Evolutionary conservation across 441 rosid species (phyloP).

Genomic region (Capsella rubella): DNA sequence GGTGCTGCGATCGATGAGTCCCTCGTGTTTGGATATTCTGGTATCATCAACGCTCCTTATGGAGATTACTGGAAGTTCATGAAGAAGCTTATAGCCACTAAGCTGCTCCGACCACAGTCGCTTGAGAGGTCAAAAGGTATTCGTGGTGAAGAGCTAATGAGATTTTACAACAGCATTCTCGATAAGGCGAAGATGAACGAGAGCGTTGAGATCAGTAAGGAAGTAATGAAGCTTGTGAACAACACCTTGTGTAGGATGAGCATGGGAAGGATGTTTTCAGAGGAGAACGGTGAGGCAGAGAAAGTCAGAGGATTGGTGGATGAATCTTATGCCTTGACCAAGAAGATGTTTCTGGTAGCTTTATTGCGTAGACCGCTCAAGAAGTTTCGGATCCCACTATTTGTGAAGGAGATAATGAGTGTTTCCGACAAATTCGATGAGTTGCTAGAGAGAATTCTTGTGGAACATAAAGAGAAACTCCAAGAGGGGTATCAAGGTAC

Average conservation of each 20-base stretch:
- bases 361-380: not conserved
- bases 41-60: not conserved
- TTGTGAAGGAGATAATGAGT: not conserved
- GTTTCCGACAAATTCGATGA: not conserved
- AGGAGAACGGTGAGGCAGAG: slow-evolving; percentile 2
- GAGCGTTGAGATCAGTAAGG: not conserved
- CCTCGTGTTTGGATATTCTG: not conserved
- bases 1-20: not conserved
- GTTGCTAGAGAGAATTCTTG: not conserved
- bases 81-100: not conserved
- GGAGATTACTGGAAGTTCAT: slow-evolving; percentile 7
- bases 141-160: not conserved
- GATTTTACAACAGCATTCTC: not conserved
- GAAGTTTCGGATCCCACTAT: not conserved
- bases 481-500: not conserved
- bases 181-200: not conserved
- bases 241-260: slow-evolving; percentile 1
- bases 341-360: not conserved
- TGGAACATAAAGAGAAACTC: slow-evolving; percentile 4
- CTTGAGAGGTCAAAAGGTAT: not conserved
- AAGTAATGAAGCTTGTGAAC: slow-evolving; percentile 12
- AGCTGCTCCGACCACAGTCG: not conserved
- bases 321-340: not conserved
- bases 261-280: slow-evolving; percentile 2
- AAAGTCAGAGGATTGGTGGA: not conserved